phyloP scores from a whole-genome alignment of 2,329 filamentous ascomycete genomes.

The Paracorniculantispora psalliotae region DNA sequence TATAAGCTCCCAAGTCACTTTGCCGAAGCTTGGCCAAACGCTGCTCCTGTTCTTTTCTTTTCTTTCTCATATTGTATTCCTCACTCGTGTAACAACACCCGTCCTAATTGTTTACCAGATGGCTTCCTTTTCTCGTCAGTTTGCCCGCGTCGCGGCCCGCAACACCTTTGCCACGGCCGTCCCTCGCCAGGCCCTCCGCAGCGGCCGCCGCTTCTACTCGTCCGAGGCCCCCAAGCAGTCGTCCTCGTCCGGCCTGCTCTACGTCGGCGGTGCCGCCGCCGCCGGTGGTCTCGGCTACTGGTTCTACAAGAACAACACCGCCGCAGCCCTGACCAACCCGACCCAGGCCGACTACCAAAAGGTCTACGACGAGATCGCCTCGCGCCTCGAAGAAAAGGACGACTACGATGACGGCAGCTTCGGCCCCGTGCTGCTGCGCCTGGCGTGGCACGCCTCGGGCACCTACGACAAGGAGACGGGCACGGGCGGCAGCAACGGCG shows the following conservation, averaged over 20 bases:
- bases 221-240: conserved; percentile 57
- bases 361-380: conserved; percentile 85
- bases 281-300: conserved; percentile 62
- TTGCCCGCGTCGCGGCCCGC: conserved; percentile 51
- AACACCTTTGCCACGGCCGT: conserved; percentile 54
- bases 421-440: conserved; percentile 81
- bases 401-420: conserved; percentile 97
- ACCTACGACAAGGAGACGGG: conserved; percentile 85
- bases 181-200: conserved; percentile 65
- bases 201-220: conserved; percentile 75
- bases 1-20: background rate
- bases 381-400: conserved; percentile 76
- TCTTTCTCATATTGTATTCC: background rate
- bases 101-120: conserved; percentile 19
- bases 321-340: conserved; percentile 58
- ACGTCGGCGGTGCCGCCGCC: conserved; percentile 53
- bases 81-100: background rate
- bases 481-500: conserved; percentile 92
- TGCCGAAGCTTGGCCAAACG: background rate
- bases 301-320: conserved; percentile 56
- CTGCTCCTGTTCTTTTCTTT: background rate
- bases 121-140: conserved; percentile 46
- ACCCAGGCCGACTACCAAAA: conserved; percentile 88
- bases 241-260: conserved; percentile 45
- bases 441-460: conserved; percentile 91